Conservation (phyloP, 306 rosid species). For the Elaeagnus macrophylla region DNA sequence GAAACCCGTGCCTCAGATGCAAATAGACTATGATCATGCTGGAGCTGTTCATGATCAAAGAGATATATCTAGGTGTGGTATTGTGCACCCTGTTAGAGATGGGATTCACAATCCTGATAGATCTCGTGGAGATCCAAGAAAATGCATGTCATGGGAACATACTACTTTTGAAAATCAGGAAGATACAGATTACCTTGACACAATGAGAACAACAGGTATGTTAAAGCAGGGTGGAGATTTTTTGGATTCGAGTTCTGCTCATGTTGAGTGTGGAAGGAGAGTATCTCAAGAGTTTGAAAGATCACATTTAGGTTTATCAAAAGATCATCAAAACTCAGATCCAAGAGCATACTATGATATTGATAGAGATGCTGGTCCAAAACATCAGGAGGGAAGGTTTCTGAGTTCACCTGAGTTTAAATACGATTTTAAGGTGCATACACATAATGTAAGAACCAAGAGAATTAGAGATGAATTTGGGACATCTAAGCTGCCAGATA, state of each 20-base stretch:
- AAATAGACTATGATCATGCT: slow-evolving; percentile 38
- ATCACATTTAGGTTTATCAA: slow-evolving; percentile 33
- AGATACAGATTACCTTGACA: slow-evolving; percentile 42
- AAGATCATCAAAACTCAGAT: slow-evolving; percentile 29
- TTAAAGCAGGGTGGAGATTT: slow-evolving; percentile 42
- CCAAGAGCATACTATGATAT: slow-evolving; percentile 49
- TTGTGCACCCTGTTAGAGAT: slow-evolving; percentile 29
- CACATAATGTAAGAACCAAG: slow-evolving; percentile 36
- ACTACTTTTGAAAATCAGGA: slow-evolving; percentile 29
- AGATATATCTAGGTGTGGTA: slow-evolving; percentile 38
- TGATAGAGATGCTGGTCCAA: slow-evolving; percentile 42
- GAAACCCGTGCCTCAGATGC: slow-evolving; percentile 42
- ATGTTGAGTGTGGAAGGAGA: slow-evolving; percentile 38
- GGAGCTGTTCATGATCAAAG: slow-evolving; percentile 37
- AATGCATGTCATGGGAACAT: slow-evolving; percentile 29
- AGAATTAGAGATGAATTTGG: slow-evolving; percentile 32
- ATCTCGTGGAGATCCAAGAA: slow-evolving; percentile 33
- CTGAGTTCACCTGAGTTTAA: slow-evolving; percentile 34
- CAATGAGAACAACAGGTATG: slow-evolving; percentile 35
- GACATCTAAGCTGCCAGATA: slow-evolving; percentile 39
- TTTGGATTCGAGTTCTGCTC: slow-evolving; percentile 32
- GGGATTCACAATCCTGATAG: slow-evolving; percentile 36
- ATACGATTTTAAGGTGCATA: slow-evolving; percentile 31
- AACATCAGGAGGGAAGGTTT: slow-evolving; percentile 50
- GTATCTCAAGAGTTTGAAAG: slow-evolving; percentile 40